Percentiles rank a stretch among this genome's conserved stretches.
These are phyloP conservation scores for Trichoderma sp. DNA, from an alignment of 2,329 filamentous ascomycete species.

Conservation along the genomic window DNA sequence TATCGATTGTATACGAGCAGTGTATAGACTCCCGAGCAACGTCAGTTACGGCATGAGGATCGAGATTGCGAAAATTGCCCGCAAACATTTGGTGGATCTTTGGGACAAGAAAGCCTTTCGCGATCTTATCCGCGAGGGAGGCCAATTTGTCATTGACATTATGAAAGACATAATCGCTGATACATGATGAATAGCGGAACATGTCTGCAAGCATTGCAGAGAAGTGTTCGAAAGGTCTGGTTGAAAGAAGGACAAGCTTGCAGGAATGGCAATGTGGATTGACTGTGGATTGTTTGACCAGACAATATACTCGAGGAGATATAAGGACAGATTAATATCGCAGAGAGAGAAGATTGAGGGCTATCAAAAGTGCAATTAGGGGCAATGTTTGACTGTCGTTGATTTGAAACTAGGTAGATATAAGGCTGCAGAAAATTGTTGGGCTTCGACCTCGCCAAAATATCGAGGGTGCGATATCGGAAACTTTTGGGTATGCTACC, in stretches of 20 bases:
- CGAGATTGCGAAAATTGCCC: background rate
- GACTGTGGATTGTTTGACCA: background rate
- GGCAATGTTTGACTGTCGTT: background rate
- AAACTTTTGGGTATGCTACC: background rate
- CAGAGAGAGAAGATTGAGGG: background rate
- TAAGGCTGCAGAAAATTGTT: background rate
- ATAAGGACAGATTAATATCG: background rate
- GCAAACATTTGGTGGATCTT: background rate
- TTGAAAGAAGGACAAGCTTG: background rate
- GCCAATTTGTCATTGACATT: constrained; percentile 7
- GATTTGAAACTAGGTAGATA: background rate
- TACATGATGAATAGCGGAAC: background rate
- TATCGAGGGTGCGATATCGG: background rate
- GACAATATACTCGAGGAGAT: background rate
- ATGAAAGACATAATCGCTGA: background rate
- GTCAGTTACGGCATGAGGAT: background rate
- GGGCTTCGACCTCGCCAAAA: background rate
- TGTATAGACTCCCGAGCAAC: constrained; percentile 1
- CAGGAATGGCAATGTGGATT: background rate
- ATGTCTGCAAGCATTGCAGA: background rate
- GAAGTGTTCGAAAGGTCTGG: background rate
- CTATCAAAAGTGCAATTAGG: background rate
- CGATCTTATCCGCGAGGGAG: constrained; percentile 10
- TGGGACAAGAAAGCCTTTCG: background rate
- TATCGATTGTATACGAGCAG: constrained; percentile 1